Percentiles rank a stretch among this genome's conserved stretches.
Conservation (phyloP, 1,284 basidiomycete genomes). For the Heterobasidion annosum region DNA sequence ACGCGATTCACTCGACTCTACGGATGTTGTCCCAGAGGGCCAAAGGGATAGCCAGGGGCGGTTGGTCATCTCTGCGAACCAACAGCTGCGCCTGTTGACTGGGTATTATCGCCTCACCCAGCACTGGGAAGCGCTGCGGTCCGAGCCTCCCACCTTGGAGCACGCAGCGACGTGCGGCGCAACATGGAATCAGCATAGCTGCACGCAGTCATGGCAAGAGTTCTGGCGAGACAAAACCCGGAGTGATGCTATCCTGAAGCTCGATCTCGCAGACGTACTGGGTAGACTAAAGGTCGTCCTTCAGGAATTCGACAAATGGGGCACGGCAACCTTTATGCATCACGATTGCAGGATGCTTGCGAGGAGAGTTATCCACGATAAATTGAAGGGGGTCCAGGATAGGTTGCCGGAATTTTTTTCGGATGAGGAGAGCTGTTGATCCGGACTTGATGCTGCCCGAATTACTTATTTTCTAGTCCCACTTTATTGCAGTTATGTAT, state of each 20-base stretch:
- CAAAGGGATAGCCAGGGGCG: slow-evolving; percentile 29
- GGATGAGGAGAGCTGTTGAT: slow-evolving; percentile 13
- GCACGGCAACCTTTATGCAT: slow-evolving; percentile 64
- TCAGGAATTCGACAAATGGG: slow-evolving; percentile 58
- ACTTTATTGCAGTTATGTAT: background rate
- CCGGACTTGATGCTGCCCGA: too few relatives aligned
- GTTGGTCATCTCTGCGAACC: slow-evolving; percentile 39
- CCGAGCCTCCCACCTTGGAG: slow-evolving; percentile 43
- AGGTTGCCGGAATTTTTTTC: slow-evolving; percentile 50
- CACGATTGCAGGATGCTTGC: slow-evolving; percentile 54
- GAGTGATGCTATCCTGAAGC: slow-evolving; percentile 43
- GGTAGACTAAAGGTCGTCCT: slow-evolving; percentile 49
- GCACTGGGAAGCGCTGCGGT: slow-evolving; percentile 53
- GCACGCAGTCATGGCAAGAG: slow-evolving; percentile 55
- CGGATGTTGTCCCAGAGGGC: slow-evolving; percentile 19
- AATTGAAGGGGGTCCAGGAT: slow-evolving; percentile 44
- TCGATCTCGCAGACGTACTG: slow-evolving; percentile 52
- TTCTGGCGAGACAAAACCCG: slow-evolving; percentile 65
- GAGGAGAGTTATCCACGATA: slow-evolving; percentile 41
- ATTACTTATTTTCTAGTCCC: too few relatives aligned
- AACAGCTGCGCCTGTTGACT: slow-evolving; percentile 52
- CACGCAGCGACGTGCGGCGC: slow-evolving; percentile 51
- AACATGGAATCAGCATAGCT: slow-evolving; percentile 61
- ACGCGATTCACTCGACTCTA: slow-evolving; percentile 13
- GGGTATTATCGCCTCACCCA: slow-evolving; percentile 57